Evolutionary conservation across 495 filamentous ascomycete species (phyloP).

Genomic region (Tuber magnatum): DNA sequence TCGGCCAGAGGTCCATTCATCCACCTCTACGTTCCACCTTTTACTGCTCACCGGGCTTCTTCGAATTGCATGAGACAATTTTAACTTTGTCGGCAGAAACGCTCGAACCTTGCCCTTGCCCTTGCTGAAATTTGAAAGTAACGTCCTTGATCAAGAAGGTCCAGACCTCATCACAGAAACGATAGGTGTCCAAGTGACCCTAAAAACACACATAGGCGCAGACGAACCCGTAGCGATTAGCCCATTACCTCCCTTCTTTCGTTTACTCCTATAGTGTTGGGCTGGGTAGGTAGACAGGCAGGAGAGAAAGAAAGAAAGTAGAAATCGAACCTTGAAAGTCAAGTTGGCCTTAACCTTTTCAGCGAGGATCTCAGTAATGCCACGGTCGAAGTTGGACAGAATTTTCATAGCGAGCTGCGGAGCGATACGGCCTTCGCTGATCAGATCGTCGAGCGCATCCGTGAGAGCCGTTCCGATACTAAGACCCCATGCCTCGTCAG

Average conservation of each 20-base stretch:
- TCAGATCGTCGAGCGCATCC: slow-evolving; percentile 92
- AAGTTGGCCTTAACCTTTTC: slow-evolving; percentile 86
- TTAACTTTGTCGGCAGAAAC: slow-evolving; percentile 77
- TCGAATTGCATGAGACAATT: slow-evolving; percentile 93
- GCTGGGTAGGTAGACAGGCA: background rate
- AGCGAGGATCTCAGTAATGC: slow-evolving; percentile 76
- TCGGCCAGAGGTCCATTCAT: background rate
- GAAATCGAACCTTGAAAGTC: slow-evolving; percentile 77
- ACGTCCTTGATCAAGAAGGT: slow-evolving; percentile 99
- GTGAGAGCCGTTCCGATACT: slow-evolving; percentile 88
- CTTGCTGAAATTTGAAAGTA: slow-evolving; percentile 90
- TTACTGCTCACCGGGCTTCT: slow-evolving; percentile 65
- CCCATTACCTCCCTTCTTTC: slow-evolving; percentile 10
- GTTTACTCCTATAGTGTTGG: background rate
- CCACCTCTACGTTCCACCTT: background rate
- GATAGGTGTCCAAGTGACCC: slow-evolving; percentile 97
- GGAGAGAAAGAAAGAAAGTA: no score
- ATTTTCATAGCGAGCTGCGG: slow-evolving; percentile 99
- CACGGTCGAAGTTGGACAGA: slow-evolving; percentile 81
- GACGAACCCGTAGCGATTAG: slow-evolving; percentile 8
- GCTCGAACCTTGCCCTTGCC: slow-evolving; percentile 51
- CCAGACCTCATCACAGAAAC: slow-evolving; percentile 99
- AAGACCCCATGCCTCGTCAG: slow-evolving; percentile 27
- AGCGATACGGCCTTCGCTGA: slow-evolving; percentile 85
- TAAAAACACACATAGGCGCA: slow-evolving; percentile 42